Conservation (phyloP, 2,329 filamentous ascomycete genomes). For the Exserohilum rostratum region DNA sequence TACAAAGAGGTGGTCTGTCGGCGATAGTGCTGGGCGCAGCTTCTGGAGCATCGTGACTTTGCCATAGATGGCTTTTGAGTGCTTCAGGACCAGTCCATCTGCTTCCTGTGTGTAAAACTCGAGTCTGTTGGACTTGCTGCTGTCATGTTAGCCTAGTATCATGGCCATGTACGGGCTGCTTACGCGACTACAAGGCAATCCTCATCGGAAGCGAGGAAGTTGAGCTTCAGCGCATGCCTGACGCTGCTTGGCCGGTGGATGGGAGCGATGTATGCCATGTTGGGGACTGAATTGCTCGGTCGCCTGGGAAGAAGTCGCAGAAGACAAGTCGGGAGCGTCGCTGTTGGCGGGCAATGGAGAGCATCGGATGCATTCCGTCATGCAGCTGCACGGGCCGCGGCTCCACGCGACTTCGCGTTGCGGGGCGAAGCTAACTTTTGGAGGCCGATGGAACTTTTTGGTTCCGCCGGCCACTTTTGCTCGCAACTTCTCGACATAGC, state of each 20-base stretch:
- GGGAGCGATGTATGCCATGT: slow-evolving; percentile 92
- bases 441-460: slow-evolving; percentile 21
- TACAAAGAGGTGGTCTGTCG: slow-evolving; percentile 86
- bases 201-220: slow-evolving; percentile 73
- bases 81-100: slow-evolving; percentile 65
- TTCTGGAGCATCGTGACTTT: slow-evolving; percentile 84
- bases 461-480: slow-evolving; percentile 11
- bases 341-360: slow-evolving; percentile 9
- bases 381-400: slow-evolving; percentile 25
- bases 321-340: not conserved
- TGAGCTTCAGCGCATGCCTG: slow-evolving; percentile 82
- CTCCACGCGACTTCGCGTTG: slow-evolving; percentile 25
- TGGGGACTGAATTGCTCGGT: slow-evolving; percentile 13
- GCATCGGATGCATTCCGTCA: slow-evolving; percentile 40
- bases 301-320: slow-evolving; percentile 13
- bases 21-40: slow-evolving; percentile 74
- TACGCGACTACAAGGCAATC: slow-evolving; percentile 90
- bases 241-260: slow-evolving; percentile 93
- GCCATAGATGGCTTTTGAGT: slow-evolving; percentile 79
- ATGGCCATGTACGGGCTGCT: slow-evolving; percentile 42
- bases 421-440: slow-evolving; percentile 27
- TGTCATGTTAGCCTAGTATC: slow-evolving; percentile 16
- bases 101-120: slow-evolving; percentile 77
- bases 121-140: slow-evolving; percentile 78
- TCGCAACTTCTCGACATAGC: slow-evolving; percentile 6